Conservation (phyloP, 495 filamentous ascomycete species). For the Lasiosphaeria miniovina region DNA sequence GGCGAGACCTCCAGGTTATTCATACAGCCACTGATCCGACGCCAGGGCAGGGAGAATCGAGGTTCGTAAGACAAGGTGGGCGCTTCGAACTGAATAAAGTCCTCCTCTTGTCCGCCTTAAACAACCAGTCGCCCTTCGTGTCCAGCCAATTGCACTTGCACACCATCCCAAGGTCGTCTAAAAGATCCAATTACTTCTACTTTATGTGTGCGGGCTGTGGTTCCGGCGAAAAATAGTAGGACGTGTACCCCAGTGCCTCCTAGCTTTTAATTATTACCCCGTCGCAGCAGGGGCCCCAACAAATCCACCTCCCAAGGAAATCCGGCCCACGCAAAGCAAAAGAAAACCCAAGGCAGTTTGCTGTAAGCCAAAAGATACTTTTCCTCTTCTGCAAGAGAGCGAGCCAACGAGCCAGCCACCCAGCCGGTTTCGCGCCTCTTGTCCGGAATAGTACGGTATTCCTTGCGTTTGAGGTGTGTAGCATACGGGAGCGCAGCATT, state of each 20-base stretch:
- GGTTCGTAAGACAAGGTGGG: too few relatives aligned
- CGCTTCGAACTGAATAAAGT: too few relatives aligned
- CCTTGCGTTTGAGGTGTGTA: too few relatives aligned
- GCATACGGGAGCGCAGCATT: too few relatives aligned
- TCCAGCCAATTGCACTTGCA: not conserved
- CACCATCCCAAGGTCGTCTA: not conserved
- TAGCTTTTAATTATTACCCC: conserved; percentile 7
- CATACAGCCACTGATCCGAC: not conserved
- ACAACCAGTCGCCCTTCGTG: not conserved
- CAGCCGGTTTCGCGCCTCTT: not conserved
- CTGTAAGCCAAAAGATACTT: conserved; percentile 7
- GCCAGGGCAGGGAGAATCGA: too few relatives aligned
- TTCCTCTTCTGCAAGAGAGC: not conserved
- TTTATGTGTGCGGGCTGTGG: not conserved
- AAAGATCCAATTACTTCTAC: not conserved
- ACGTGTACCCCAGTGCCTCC: not conserved
- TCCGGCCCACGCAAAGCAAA: conserved; percentile 25
- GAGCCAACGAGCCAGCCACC: not conserved
- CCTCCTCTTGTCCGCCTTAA: not conserved
- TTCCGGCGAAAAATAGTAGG: not conserved
- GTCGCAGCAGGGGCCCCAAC: conserved; percentile 21
- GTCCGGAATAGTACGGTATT: too few relatives aligned
- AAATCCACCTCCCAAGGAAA: conserved; percentile 16
- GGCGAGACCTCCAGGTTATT: not conserved
- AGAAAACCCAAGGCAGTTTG: conserved; percentile 12